Evolutionary conservation across 2,329 filamentous ascomycete genomes (phyloP), one percentile per base, ranked within the genome.

Genomic region (Apiospora koreana): DNA sequence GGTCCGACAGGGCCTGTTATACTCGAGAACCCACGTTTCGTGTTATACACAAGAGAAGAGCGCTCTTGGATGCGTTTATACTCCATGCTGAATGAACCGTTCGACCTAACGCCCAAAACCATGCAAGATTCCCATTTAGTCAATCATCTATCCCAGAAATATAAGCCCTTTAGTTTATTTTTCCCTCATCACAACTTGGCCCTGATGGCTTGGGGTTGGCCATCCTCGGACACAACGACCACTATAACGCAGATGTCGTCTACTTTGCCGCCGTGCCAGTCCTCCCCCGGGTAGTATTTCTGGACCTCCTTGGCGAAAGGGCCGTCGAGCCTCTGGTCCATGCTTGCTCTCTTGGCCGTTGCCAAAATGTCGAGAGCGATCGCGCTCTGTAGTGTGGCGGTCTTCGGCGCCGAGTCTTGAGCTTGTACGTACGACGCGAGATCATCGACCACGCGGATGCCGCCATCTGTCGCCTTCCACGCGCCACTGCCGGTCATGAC

Each of bases 251-350:
- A 95, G 71, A 99, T 98, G 80, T 99, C 96, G 79, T 99, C 96
- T 25, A 97, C 89, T 81, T 99, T 99, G 68, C 96, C 96, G 70
- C 96, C 96, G 71, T 90, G 90, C 89, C 94, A 99, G 71, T 91
- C 89, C 80, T 98, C 95, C 46, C 91, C 86, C 0, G 96, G 95
- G 75, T 93, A 97, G 78, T 93, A 91, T 77, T 91, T 93, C 79
- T 96, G 94, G 25, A 98, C 94, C 80, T 98, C 94, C 81, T 94
- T 97, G 50, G 96, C 94, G 81, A 99, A 99, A 0, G 96, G 96
- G 0, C 95, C 94, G 79, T 98, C 93, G 68, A 93, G 84, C 77
- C 92, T 94, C 66, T 87, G 88, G 81, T 97, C 94, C 70, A 93
- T 81, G 78, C 95, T 97, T 8, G 95, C 94, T 9, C 88, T 85